Percentiles rank a stretch among this genome's conserved stretches.
Conservation (phyloP, 768 basidiomycete species). For the Hypholoma fasciculare region DNA sequence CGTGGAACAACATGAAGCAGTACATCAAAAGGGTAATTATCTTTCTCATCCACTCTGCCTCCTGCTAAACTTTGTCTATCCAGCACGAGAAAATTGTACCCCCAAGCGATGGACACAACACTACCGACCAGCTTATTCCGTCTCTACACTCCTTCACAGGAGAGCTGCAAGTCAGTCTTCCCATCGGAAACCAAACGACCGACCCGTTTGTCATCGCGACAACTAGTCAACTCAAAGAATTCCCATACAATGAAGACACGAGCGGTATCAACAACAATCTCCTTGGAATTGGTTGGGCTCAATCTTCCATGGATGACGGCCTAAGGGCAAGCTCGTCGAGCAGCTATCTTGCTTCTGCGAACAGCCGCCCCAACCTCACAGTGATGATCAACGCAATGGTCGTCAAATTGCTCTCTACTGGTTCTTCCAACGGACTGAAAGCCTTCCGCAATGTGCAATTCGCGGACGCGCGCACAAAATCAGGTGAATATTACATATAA, state of each 20-base stretch:
- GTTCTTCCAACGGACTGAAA: neutral
- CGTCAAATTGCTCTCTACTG: neutral
- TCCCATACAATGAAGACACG: conserved; percentile 35
- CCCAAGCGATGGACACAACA: conserved; percentile 39
- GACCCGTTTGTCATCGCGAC: conserved; percentile 37
- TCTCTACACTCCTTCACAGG: conserved; percentile 36
- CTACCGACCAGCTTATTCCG: conserved; percentile 36
- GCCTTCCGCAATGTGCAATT: conserved; percentile 1
- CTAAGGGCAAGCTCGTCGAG: neutral
- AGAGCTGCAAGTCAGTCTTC: conserved; percentile 29
- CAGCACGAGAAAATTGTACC: conserved; percentile 37
- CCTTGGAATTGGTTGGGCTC: conserved; percentile 35
- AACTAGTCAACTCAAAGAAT: conserved; percentile 30
- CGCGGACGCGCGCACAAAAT: neutral
- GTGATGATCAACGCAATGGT: conserved; percentile 6
- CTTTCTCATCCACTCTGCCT: neutral
- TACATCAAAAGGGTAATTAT: conserved; percentile 29
- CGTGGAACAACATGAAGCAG: conserved; percentile 32
- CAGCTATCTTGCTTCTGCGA: conserved; percentile 1
- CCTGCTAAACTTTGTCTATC: neutral
- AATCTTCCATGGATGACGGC: conserved; percentile 7
- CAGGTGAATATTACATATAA: neutral
- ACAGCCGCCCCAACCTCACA: conserved; percentile 2
- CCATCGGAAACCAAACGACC: conserved; percentile 26
- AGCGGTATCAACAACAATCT: conserved; percentile 25